Percentiles rank a stretch among this genome's conserved stretches.
Evolutionary conservation across 345 rosid genomes (phyloP).

Genomic region (Raphanus raphanistrum): DNA sequence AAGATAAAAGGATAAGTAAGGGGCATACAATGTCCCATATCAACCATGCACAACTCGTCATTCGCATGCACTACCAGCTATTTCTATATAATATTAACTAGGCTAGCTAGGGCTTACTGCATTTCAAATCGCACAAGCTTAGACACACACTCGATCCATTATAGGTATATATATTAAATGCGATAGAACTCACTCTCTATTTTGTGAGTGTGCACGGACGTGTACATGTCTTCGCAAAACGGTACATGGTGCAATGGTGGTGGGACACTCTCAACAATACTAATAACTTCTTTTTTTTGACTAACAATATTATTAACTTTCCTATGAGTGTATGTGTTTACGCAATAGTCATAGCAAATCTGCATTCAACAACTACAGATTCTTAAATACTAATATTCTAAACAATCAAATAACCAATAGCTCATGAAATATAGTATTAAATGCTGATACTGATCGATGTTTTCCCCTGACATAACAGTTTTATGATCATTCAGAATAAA

Average conservation of each 20-base stretch:
- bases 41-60: slow-evolving; percentile 41
- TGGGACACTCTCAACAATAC: slow-evolving; percentile 27
- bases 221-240: slow-evolving; percentile 31
- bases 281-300: neutral
- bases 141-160: slow-evolving; percentile 3
- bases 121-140: slow-evolving; percentile 32
- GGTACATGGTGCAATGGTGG: slow-evolving; percentile 28
- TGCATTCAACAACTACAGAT: neutral
- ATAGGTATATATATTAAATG: slow-evolving; percentile 20
- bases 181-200: slow-evolving; percentile 12
- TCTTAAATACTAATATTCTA: neutral
- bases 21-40: slow-evolving; percentile 39
- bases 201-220: slow-evolving; percentile 29
- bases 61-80: slow-evolving; percentile 38
- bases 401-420: neutral
- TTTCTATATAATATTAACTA: slow-evolving; percentile 21
- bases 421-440: neutral
- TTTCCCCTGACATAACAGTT: neutral
- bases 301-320: neutral
- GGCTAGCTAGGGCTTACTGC: slow-evolving; percentile 27
- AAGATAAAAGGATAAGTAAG: slow-evolving; percentile 9
- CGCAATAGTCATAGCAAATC: neutral
- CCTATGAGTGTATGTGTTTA: slow-evolving; percentile 3
- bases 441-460: neutral
- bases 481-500: neutral